These are phyloP conservation scores for Pseudomonodictys pantanalensis DNA, from an alignment of 495 filamentous ascomycete genomes.

Conservation along the genomic window DNA sequence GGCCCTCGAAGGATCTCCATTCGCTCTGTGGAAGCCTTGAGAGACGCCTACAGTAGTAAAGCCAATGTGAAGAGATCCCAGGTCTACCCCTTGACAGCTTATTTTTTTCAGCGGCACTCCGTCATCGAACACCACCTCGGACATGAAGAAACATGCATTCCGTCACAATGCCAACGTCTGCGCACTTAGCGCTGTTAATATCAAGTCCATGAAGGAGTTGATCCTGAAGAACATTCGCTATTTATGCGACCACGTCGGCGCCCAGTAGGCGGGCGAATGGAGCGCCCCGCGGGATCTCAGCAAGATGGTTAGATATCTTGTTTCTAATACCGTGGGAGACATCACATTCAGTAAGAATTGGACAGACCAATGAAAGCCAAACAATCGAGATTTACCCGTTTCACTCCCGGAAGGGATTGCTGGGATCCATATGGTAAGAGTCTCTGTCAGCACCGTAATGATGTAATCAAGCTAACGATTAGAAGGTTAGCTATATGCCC, in stretches of 20 bases:
- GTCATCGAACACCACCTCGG: neutral
- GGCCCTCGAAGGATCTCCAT: neutral
- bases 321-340: slow-evolving; percentile 37
- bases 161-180: neutral
- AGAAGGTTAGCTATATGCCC: slow-evolving; percentile 23
- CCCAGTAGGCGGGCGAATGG: neutral
- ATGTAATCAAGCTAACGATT: slow-evolving; percentile 14
- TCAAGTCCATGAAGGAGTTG: slow-evolving; percentile 1
- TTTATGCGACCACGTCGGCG: neutral
- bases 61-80: neutral
- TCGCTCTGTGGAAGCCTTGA: neutral
- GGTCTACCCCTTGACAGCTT: neutral
- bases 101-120: neutral
- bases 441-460: slow-evolving; percentile 10
- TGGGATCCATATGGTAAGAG: slow-evolving; percentile 28
- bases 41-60: neutral
- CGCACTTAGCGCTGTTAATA: neutral
- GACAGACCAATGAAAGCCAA: slow-evolving; percentile 18
- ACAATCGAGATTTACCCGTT: slow-evolving; percentile 40
- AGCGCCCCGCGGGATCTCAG: slow-evolving; percentile 27
- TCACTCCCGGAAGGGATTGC: slow-evolving; percentile 46
- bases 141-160: slow-evolving; percentile 1
- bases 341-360: slow-evolving; percentile 32
- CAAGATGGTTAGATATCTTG: slow-evolving; percentile 27
- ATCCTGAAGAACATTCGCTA: slow-evolving; percentile 2